These are phyloP conservation scores for Colletotrichum sansevieriae DNA, from an alignment of 2,329 filamentous ascomycete genomes.

Conservation along the genomic window DNA sequence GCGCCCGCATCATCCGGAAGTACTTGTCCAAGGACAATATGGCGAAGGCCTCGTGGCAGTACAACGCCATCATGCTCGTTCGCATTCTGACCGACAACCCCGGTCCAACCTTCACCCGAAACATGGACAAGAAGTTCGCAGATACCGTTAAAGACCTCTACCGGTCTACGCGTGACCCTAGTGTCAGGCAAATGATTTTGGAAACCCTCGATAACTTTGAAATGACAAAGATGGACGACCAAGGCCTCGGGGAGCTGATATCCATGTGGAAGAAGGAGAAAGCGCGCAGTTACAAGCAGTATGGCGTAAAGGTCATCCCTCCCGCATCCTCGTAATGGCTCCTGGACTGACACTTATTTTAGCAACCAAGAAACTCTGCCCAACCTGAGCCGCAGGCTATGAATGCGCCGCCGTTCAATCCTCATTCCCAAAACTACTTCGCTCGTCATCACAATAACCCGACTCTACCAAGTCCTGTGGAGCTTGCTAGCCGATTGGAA, in stretches of 20 bases:
- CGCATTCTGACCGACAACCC: conserved; percentile 95
- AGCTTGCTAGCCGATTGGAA: conserved; percentile 86
- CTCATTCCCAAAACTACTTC: conserved; percentile 69
- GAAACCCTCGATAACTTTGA: conserved; percentile 88
- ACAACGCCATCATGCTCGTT: conserved; percentile 96
- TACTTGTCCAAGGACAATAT: conserved; percentile 82
- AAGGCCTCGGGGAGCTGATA: conserved; percentile 77
- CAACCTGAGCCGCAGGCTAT: conserved; percentile 53
- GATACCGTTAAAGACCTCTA: conserved; percentile 81
- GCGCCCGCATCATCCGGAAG: conserved; percentile 84
- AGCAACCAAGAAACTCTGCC: conserved; percentile 44
- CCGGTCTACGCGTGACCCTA: conserved; percentile 76
- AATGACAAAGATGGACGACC: conserved; percentile 77
- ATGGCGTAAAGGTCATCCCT: conserved; percentile 58
- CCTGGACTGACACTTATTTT: conserved; percentile 36
- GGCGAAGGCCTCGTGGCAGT: conserved; percentile 78
- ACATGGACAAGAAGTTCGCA: conserved; percentile 88
- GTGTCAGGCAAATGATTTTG: conserved; percentile 86
- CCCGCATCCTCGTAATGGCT: background rate
- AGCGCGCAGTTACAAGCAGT: conserved; percentile 68
- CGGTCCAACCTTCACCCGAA: conserved; percentile 88
- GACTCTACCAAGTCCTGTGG: conserved; percentile 75
- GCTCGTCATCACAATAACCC: conserved; percentile 62
- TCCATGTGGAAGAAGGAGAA: conserved; percentile 95
- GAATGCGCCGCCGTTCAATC: conserved; percentile 58